Evolutionary conservation across 805 yeast species (phyloP).

Genomic region (Kazachstania bromeliacearum): DNA sequence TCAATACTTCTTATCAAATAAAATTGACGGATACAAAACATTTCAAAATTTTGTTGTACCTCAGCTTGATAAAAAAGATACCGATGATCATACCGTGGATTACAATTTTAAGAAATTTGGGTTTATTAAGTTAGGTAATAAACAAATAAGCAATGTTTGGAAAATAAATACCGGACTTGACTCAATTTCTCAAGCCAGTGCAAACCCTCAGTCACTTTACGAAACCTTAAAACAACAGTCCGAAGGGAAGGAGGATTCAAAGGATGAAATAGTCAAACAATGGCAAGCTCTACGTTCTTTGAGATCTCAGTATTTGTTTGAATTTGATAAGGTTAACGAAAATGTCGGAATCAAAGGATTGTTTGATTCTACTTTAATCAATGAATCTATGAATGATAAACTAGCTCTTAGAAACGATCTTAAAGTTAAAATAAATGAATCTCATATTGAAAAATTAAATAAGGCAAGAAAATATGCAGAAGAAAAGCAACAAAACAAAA

Average conservation of each 20-base stretch:
- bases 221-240: conserved; percentile 10
- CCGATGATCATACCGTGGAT: conserved; percentile 4
- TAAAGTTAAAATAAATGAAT: conserved; percentile 8
- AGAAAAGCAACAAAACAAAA: conserved; percentile 9
- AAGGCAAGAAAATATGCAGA: conserved; percentile 16
- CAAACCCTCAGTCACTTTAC: conserved; percentile 19
- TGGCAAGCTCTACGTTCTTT: conserved; percentile 40
- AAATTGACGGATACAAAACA: conserved; percentile 19
- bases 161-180: conserved; percentile 34
- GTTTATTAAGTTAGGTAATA: conserved; percentile 26
- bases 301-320: conserved; percentile 30
- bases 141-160: conserved; percentile 30
- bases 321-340: conserved; percentile 31
- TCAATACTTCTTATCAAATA: conserved; percentile 10
- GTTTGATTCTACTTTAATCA: conserved; percentile 23
- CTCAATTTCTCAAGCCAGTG: conserved; percentile 16
- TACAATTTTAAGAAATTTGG: conserved; percentile 24
- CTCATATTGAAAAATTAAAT: conserved; percentile 14
- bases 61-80: neutral
- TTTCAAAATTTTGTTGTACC: conserved; percentile 14
- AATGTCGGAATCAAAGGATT: conserved; percentile 32
- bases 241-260: conserved; percentile 5
- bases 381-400: conserved; percentile 7
- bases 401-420: conserved; percentile 8
- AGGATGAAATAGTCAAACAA: conserved; percentile 21